Evolutionary conservation across 2,329 filamentous ascomycete genomes (phyloP), one percentile per base, ranked within the genome.

Genomic region (Ophiocordyceps camponoti-leonardi): DNA sequence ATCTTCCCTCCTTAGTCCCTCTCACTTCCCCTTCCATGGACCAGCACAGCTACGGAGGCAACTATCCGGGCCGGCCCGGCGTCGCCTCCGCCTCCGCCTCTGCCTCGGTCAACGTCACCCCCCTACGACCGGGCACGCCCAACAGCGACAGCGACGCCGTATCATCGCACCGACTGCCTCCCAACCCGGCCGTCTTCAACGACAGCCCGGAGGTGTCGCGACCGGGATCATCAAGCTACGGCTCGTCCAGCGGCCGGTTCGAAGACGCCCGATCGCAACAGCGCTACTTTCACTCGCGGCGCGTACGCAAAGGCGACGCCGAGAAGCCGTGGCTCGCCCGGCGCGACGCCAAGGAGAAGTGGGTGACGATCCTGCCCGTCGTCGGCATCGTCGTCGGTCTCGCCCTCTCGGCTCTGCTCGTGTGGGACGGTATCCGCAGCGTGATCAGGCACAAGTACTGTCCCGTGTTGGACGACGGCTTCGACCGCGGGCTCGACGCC

Each of bases 331-430:
- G 86, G 86, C 63, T 82, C 37, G 63, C 73, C n/a, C 80, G 79
- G 57, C 77, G 69, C 47, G 81, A 88, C 52, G 79, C 81, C 13
- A 82, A 79, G 59, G 83, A 90, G 69, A 92, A 86, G 66, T 92
- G 85, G 85, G 79, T 86, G 10, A 87, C 81, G 2, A 86, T 90
- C 50, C 73, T 93, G 47, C 85, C 85, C 2, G 57, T 87, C 40
- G 58, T 86, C 22, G 85, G 84, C 42, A 75, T 92, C 44, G 43
- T 79, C 3, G 49, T 87, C 14, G 86, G 86, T 14, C 58, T 90
- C 33, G 73, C 60, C 3, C 64, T 88, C 39, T 75, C 81, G 1
- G 84, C 71, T 1, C 75, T 88, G 54, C 63, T 92, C 41, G 68
- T 92, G 43, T 92, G 79, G 71, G 81, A 88, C 52, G 86, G 86